A percentile compares a stretch with the other conserved stretches of the same genome.
Evolutionary conservation across 495 filamentous ascomycete genomes (phyloP).

Genomic region (Tuber umbilicatum): DNA sequence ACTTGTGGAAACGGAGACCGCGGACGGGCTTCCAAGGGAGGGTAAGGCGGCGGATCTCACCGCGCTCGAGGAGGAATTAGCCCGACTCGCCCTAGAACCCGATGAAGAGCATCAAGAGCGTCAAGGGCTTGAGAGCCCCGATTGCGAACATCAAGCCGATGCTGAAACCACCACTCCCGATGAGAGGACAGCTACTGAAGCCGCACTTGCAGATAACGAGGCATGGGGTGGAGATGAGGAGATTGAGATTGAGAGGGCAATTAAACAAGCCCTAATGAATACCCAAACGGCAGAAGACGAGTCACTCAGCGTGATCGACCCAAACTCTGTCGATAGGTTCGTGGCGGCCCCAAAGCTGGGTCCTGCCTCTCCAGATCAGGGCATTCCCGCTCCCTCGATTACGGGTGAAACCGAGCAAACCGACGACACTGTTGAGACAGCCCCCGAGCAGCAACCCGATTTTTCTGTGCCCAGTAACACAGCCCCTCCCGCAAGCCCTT

Average conservation of each 20-base stretch:
- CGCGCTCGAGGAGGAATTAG: not conserved
- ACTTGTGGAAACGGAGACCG: not conserved
- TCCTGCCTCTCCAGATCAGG: not conserved
- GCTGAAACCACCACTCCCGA: not conserved
- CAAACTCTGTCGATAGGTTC: not conserved
- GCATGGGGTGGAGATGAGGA: not conserved
- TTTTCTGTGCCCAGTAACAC: not conserved
- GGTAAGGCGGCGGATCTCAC: not conserved
- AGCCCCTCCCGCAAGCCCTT: not conserved
- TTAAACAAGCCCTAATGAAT: not conserved
- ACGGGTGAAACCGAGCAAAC: not conserved
- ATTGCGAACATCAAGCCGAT: not conserved
- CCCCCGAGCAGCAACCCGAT: not conserved
- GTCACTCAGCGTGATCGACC: not conserved
- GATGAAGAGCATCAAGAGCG: not conserved
- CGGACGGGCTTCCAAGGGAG: not conserved
- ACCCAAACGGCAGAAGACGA: constrained; percentile 1
- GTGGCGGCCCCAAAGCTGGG: not conserved
- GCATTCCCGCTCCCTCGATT: not conserved
- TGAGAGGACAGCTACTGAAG: not conserved
- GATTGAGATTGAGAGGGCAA: not conserved
- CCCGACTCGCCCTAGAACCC: not conserved
- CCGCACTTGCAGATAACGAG: not conserved
- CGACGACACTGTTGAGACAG: not conserved
- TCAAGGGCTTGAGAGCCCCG: not conserved